Evolutionary conservation across 2,329 filamentous ascomycete genomes (phyloP).

Genomic region (Trichoderma polysporum): DNA sequence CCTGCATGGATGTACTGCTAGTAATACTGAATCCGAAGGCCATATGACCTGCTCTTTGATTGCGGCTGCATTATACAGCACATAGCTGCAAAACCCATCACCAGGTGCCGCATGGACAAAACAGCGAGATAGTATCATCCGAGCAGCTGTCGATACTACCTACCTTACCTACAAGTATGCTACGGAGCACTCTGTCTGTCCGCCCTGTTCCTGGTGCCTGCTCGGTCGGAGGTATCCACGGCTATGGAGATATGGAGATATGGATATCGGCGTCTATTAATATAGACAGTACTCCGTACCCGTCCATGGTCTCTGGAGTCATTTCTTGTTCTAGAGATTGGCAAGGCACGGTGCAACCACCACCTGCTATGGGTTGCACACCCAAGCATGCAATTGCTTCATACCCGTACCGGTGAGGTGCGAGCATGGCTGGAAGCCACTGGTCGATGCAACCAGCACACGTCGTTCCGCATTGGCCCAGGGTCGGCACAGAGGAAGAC

Average conservation of each 20-base stretch:
- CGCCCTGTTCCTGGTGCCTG: not conserved
- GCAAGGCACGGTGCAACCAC: constrained; percentile 15
- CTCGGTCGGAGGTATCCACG: not conserved
- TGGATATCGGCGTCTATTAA: not conserved
- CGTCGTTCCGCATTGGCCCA: not conserved
- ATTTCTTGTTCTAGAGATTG: not conserved
- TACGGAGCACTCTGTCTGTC: not conserved
- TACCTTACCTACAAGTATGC: too few species aligned
- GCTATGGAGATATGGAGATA: not conserved
- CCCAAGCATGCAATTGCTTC: constrained; percentile 18
- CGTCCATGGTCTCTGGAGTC: not conserved
- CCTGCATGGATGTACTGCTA: not conserved
- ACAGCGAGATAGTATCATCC: not conserved
- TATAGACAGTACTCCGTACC: not conserved
- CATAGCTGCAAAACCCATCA: not conserved
- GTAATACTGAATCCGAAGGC: not conserved
- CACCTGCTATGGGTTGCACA: not conserved
- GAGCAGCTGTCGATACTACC: not conserved
- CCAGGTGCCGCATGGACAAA: not conserved
- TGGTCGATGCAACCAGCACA: constrained; percentile 16
- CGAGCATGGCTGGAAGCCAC: constrained; percentile 10
- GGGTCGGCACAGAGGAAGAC: not conserved
- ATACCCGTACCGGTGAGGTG: constrained; percentile 19
- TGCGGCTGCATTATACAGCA: constrained; percentile 3
- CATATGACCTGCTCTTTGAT: constrained; percentile 12